These are phyloP conservation scores for Musa troglodytarum DNA, from an alignment of 176 grass and related monocot genomes.

Conservation along the genomic window DNA sequence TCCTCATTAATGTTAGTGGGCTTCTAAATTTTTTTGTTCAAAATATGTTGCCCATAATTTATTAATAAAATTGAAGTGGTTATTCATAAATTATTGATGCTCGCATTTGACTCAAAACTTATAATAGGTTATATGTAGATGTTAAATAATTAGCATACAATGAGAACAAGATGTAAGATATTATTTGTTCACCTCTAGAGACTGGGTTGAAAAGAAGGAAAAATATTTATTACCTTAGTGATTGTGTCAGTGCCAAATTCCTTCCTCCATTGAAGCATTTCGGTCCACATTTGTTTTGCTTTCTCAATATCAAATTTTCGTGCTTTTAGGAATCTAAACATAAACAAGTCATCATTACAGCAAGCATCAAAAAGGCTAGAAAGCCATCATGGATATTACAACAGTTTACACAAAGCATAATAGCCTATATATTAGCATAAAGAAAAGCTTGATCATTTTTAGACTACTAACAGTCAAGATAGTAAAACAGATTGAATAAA, in stretches of 20 bases:
- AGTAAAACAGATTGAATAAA: too few relatives aligned
- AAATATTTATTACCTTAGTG: conserved; percentile 30
- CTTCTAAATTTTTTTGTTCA: too few relatives aligned
- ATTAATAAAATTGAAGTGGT: too few relatives aligned
- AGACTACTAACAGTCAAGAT: too few relatives aligned
- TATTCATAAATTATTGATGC: too few relatives aligned
- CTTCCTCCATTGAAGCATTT: conserved; percentile 92
- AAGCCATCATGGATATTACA: background rate
- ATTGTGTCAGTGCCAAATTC: conserved; percentile 66
- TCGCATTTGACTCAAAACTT: too few relatives aligned
- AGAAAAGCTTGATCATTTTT: background rate
- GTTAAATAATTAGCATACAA: too few relatives aligned
- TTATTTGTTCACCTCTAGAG: background rate
- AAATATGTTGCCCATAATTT: too few relatives aligned
- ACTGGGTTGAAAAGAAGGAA: conserved; percentile 2
- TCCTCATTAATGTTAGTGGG: too few relatives aligned
- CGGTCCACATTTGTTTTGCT: conserved; percentile 89
- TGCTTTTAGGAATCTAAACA: conserved; percentile 74
- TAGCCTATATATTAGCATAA: background rate
- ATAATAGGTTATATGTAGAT: too few relatives aligned
- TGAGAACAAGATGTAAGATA: too few relatives aligned
- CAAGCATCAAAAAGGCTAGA: background rate
- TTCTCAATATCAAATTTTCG: conserved; percentile 78
- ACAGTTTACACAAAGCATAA: background rate
- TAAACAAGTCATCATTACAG: background rate